phyloP scores from a whole-genome alignment of 2,329 filamentous ascomycete genomes.

The Talaromyces amestolkiae region DNA sequence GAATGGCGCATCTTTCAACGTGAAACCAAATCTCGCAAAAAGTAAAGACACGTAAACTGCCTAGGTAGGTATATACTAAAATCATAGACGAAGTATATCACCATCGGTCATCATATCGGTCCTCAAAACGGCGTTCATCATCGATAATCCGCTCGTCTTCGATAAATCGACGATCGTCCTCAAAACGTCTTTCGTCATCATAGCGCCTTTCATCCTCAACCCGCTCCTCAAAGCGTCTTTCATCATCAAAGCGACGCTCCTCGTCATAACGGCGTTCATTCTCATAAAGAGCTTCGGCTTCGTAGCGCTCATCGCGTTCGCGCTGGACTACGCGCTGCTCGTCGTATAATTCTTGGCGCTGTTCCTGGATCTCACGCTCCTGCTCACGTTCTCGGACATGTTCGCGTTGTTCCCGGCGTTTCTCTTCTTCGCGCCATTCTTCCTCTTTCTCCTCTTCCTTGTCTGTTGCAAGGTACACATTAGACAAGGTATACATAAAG shows the following conservation, averaged over 20 bases:
- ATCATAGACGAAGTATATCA: not conserved
- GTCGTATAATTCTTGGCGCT: slow-evolving; percentile 13
- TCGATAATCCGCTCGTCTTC: not conserved
- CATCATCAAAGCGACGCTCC: slow-evolving; percentile 7
- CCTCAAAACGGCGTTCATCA: not conserved
- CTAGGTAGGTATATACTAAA: not conserved
- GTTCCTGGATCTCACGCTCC: not conserved
- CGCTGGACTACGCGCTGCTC: slow-evolving; percentile 11
- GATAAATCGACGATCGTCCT: not conserved
- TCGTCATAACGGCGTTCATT: slow-evolving; percentile 16
- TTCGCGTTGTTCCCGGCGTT: slow-evolving; percentile 1
- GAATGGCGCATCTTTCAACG: not conserved
- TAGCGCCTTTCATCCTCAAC: not conserved
- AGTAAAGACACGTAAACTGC: not conserved
- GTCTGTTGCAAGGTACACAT: not conserved
- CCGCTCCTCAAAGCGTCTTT: not conserved
- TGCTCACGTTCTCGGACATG: slow-evolving; percentile 8
- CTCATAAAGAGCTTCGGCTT: not conserved
- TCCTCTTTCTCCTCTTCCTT: slow-evolving; percentile 16
- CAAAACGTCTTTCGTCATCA: not conserved
- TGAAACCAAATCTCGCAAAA: not conserved
- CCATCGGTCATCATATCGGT: slow-evolving; percentile 14
- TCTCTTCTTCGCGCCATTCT: slow-evolving; percentile 16
- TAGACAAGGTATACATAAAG: not conserved
- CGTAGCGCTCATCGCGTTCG: slow-evolving; percentile 10